Conservation (phyloP, 306 rosid species). For the Leucaena leucocephala region DNA sequence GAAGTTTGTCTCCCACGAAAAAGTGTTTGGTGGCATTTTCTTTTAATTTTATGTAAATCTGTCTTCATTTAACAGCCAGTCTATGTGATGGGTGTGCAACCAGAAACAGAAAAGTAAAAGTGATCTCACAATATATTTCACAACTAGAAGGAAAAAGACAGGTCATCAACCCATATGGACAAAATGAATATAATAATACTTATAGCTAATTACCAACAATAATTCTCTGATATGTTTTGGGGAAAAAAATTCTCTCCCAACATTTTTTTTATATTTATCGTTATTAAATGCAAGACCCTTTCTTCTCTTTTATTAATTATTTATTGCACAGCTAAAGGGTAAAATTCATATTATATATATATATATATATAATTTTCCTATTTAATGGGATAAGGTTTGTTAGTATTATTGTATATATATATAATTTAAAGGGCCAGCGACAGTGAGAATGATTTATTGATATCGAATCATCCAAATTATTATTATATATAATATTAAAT, state of each 20-base stretch:
- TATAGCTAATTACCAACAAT: too few species aligned
- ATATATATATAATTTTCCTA: too few species aligned
- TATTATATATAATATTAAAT: neutral
- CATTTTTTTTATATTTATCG: neutral
- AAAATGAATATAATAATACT: neutral
- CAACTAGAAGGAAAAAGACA: neutral
- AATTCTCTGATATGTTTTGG: neutral
- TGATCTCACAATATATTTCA: neutral
- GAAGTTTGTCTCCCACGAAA: neutral
- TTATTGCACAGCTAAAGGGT: neutral
- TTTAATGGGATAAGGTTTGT: too few species aligned
- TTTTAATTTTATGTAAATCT: neutral
- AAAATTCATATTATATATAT: too few species aligned
- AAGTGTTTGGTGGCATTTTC: conserved; percentile 16
- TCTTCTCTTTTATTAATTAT: neutral
- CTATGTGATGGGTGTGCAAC: neutral
- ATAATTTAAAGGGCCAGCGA: too few species aligned
- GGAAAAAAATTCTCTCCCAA: neutral
- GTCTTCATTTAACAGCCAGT: neutral
- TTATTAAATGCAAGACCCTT: neutral
- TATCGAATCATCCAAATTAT: neutral
- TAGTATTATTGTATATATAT: too few species aligned
- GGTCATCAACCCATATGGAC: neutral
- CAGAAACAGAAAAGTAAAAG: neutral
- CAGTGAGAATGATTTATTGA: too few species aligned